Percentiles rank a stretch among this genome's conserved stretches.
These are phyloP conservation scores for Salix caprea DNA, from an alignment of 345 rosid genomes.

Conservation along the genomic window DNA sequence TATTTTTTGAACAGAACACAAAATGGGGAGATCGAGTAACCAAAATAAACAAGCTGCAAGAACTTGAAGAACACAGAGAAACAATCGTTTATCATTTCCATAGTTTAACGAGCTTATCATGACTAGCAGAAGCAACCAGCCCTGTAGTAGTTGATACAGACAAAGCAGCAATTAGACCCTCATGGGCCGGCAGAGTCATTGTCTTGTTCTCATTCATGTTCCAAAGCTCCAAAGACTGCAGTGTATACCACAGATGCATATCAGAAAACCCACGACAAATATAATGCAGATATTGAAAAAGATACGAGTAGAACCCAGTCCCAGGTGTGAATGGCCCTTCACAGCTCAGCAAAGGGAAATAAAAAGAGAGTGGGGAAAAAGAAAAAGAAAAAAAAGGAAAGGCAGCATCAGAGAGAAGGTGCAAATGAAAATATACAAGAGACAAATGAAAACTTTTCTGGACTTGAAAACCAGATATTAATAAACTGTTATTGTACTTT, in stretches of 20 bases:
- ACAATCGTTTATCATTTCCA: constrained; percentile 55
- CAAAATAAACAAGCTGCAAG: constrained; percentile 5
- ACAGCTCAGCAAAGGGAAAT: background rate
- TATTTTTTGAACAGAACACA: constrained; percentile 4
- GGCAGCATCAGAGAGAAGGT: background rate
- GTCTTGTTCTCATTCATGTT: constrained; percentile 81
- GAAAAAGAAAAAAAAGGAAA: background rate
- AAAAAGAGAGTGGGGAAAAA: background rate
- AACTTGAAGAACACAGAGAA: background rate
- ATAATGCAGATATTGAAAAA: background rate
- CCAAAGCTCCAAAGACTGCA: constrained; percentile 95
- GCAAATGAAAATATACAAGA: background rate
- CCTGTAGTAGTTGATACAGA: constrained; percentile 72
- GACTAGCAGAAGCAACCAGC: constrained; percentile 91
- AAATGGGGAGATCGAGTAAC: constrained; percentile 7
- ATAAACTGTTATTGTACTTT: background rate
- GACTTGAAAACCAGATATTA: background rate
- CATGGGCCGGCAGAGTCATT: constrained; percentile 72
- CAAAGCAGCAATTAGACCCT: constrained; percentile 68
- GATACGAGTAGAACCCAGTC: background rate
- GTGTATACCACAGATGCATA: background rate
- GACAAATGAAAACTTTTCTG: background rate
- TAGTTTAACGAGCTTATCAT: constrained; percentile 79
- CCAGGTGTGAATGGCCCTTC: background rate
- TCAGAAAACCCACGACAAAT: constrained; percentile 5